A percentile compares a stretch with the other conserved stretches of the same genome.
Evolutionary conservation across 768 basidiomycete species (phyloP).

Genomic region (Steccherinum ochraceum): DNA sequence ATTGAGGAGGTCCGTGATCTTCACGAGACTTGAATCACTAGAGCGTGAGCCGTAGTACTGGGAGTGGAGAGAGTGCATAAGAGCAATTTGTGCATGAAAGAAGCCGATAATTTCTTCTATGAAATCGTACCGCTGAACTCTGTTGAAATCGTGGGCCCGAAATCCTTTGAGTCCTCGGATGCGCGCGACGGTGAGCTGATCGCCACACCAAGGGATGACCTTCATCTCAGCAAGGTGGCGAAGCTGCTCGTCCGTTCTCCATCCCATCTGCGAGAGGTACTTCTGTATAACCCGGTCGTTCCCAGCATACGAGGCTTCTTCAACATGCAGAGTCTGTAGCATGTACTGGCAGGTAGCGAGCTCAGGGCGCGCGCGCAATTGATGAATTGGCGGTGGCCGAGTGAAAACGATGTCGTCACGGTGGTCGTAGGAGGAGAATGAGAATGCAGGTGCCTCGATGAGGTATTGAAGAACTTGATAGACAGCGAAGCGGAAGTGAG

Average conservation of each 20-base stretch:
- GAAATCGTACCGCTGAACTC: slow-evolving; percentile 32
- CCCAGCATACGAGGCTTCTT: slow-evolving; percentile 9
- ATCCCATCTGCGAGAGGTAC: slow-evolving; percentile 17
- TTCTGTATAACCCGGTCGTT: neutral
- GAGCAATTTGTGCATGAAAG: slow-evolving; percentile 36
- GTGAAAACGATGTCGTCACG: slow-evolving; percentile 5
- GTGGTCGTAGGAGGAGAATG: slow-evolving; percentile 5
- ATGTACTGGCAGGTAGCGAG: slow-evolving; percentile 4
- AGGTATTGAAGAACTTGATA: slow-evolving; percentile 5
- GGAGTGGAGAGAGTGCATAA: slow-evolving; percentile 32
- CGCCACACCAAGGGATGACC: slow-evolving; percentile 29
- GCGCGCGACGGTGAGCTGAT: slow-evolving; percentile 32
- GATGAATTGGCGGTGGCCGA: slow-evolving; percentile 5
- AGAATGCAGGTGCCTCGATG: slow-evolving; percentile 4
- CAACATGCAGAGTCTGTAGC: slow-evolving; percentile 5
- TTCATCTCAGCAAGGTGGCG: slow-evolving; percentile 7
- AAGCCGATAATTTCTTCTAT: slow-evolving; percentile 29
- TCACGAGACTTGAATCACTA: slow-evolving; percentile 14
- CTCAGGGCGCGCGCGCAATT: slow-evolving; percentile 8
- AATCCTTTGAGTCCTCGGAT: slow-evolving; percentile 31
- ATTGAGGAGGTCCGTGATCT: slow-evolving; percentile 17
- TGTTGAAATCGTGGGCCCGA: slow-evolving; percentile 30
- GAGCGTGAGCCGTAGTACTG: slow-evolving; percentile 31
- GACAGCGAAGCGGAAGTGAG: neutral
- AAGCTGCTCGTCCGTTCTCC: neutral